phyloP scores from a whole-genome alignment of 1,284 basidiomycete genomes.

The Leccinum ponderosum region DNA sequence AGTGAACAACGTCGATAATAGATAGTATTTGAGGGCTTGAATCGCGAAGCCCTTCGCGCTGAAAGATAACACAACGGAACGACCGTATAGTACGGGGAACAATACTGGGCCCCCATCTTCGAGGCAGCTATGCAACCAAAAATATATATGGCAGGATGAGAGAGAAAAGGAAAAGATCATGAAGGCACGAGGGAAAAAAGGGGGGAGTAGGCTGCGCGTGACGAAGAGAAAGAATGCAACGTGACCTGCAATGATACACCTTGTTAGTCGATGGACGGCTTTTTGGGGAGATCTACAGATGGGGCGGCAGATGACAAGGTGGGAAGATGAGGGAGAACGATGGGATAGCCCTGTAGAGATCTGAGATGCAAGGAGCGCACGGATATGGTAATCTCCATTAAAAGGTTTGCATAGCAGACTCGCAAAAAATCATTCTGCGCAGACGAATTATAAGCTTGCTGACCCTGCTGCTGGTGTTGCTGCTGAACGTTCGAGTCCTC shows the following conservation, averaged over 20 bases:
- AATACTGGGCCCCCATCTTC: constrained; percentile 3
- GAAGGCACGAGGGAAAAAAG: not conserved
- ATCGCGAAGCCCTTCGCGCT: not conserved
- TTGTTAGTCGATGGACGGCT: too few species aligned
- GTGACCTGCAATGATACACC: too few species aligned
- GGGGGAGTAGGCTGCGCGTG: constrained; percentile 3
- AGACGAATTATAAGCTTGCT: constrained; percentile 11
- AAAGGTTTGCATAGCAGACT: constrained; percentile 20
- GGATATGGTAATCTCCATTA: too few species aligned
- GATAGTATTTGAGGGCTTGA: constrained; percentile 34
- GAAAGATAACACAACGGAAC: not conserved
- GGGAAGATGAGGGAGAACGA: too few species aligned
- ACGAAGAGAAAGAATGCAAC: constrained; percentile 2
- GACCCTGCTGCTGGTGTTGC: constrained; percentile 37
- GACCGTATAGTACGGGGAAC: not conserved
- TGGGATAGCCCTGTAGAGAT: too few species aligned
- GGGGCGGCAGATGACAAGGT: too few species aligned
- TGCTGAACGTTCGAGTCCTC: constrained; percentile 36
- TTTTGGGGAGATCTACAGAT: too few species aligned
- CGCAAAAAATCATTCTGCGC: constrained; percentile 29
- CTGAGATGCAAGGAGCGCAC: too few species aligned
- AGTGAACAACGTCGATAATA: constrained; percentile 4
- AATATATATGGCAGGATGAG: constrained; percentile 31
- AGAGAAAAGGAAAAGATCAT: constrained; percentile 9
- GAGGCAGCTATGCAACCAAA: constrained; percentile 26